Base-by-base conservation (phyloP, 2,329 filamentous ascomycete genomes). In the Fusarium sulawesiense region DNA sequence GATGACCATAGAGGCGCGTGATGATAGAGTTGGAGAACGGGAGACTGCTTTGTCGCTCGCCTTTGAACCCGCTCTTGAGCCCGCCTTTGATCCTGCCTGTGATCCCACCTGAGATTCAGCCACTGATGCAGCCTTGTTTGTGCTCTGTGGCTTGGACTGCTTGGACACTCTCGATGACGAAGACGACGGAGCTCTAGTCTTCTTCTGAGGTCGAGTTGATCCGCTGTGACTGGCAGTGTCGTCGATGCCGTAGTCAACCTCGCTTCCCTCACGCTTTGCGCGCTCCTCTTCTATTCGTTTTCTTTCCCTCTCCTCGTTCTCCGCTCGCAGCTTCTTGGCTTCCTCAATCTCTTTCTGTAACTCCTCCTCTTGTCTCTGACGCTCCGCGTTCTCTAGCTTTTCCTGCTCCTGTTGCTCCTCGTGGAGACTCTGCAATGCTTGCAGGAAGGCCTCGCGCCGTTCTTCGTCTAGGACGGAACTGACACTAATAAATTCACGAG, bases 401-500 rank as follows among this genome's bases (percentile, higher is more conserved):
- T 91, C 89, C n/a, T 90, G 88, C 64, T 91, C 89, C 59, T 91
- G 87, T 76, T 92, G 93, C 76, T 97, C 94, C 71, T 97, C 94
- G 73, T 92, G 91, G 30, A 98, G 83, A 56, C 89, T 91, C 77
- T 97, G 89, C 18, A 98, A 84, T 7, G 94, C 95, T 73, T 95
- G 91, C 18, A 97, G 82, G 78, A 98, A 98, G 1, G 93, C 91
- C 74, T 98, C 93, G 68, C 93, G 90, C 46, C 93, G 89, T 82
- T 98, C 96, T 55, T 98, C 95, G 78, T 98, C 95, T 2, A 99
- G 86, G 27, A 97, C 89, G 48, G 95, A 90, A 78, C 91, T 96
- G 76, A 93, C 89, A 75, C 86, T 89, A 76, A 98, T 97, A 79
- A 98, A 98, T 73, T 97, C 93, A 64, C 89, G 88, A 6, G 96